Conservation (phyloP, 2,329 filamentous ascomycete genomes). For the Septoria linicola region DNA sequence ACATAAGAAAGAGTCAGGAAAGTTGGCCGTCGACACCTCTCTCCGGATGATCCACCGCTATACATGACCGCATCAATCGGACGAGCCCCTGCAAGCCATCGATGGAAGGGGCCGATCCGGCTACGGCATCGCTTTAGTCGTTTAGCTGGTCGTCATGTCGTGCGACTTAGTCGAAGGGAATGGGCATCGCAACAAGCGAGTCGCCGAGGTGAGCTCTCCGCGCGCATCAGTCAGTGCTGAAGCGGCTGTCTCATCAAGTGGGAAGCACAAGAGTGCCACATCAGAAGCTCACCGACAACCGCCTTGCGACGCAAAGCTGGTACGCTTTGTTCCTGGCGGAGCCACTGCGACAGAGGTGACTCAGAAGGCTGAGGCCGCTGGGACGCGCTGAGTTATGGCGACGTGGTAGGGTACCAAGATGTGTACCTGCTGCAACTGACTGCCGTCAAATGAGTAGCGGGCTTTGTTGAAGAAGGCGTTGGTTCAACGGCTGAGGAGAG, state of each 20-base stretch:
- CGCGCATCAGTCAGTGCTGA: conserved; percentile 22
- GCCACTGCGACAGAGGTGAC: background rate
- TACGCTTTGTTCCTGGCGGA: conserved; percentile 1
- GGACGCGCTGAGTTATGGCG: no score
- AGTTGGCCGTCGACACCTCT: conserved; percentile 5
- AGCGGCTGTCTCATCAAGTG: conserved; percentile 11
- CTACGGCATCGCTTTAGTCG: background rate
- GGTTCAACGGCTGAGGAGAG: no score
- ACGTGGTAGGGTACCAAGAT: no score
- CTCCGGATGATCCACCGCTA: conserved; percentile 10
- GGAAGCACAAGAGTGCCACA: conserved; percentile 6
- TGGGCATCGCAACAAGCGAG: conserved; percentile 1
- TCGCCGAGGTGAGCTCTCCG: conserved; percentile 14
- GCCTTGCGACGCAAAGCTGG: conserved; percentile 6
- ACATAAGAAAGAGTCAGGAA: conserved; percentile 7
- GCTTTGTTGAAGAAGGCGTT: no score
- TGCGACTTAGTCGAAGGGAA: conserved; percentile 2
- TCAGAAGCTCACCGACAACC: conserved; percentile 6
- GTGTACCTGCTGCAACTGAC: no score
- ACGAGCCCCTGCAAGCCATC: conserved; percentile 12
- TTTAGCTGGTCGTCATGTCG: conserved; percentile 10
- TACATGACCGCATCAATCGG: conserved; percentile 21
- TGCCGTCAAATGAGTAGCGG: no score
- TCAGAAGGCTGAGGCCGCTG: background rate
- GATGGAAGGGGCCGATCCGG: conserved; percentile 8